phyloP scores from a whole-genome alignment of 345 rosid species.

The Melastoma malabathricum region DNA sequence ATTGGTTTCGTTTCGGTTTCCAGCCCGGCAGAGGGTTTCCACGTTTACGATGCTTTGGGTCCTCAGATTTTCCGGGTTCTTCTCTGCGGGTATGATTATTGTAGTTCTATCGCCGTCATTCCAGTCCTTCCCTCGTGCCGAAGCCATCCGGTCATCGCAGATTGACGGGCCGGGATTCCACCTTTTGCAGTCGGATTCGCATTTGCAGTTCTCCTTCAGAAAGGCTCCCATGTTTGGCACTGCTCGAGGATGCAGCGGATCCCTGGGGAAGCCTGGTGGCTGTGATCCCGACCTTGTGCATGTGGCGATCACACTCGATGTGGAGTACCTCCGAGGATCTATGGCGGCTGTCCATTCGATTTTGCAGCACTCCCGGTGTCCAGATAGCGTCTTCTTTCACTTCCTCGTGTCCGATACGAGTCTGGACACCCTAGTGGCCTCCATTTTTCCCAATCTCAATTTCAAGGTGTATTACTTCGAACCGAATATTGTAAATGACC shows the following conservation, averaged over 20 bases:
- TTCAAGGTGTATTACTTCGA: constrained; percentile 41
- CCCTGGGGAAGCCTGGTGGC: constrained; percentile 6
- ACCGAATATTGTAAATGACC: constrained; percentile 20
- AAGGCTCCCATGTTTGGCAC: constrained; percentile 30
- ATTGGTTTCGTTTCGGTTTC: constrained; percentile 21
- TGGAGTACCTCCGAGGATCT: constrained; percentile 25
- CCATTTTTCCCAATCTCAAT: constrained; percentile 46
- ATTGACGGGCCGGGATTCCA: constrained; percentile 21
- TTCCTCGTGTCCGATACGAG: constrained; percentile 13
- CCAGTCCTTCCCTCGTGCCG: constrained; percentile 91
- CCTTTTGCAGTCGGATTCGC: constrained; percentile 8
- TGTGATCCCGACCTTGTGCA: constrained; percentile 40
- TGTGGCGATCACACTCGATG: constrained; percentile 18
- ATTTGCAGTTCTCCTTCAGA: constrained; percentile 24
- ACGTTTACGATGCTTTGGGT: constrained; percentile 37
- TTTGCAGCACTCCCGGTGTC: constrained; percentile 33
- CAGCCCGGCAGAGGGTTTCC: constrained; percentile 7
- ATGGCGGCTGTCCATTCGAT: constrained; percentile 13
- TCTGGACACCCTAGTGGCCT: constrained; percentile 2
- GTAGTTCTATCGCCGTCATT: constrained; percentile 65
- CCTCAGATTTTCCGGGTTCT: constrained; percentile 33
- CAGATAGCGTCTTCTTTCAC: constrained; percentile 25
- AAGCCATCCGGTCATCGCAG: constrained; percentile 75
- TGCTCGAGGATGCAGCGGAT: constrained; percentile 34
- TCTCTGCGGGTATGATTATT: constrained; percentile 48